Conservation (phyloP, 306 rosid genomes). For the Quercus wislizeni region DNA sequence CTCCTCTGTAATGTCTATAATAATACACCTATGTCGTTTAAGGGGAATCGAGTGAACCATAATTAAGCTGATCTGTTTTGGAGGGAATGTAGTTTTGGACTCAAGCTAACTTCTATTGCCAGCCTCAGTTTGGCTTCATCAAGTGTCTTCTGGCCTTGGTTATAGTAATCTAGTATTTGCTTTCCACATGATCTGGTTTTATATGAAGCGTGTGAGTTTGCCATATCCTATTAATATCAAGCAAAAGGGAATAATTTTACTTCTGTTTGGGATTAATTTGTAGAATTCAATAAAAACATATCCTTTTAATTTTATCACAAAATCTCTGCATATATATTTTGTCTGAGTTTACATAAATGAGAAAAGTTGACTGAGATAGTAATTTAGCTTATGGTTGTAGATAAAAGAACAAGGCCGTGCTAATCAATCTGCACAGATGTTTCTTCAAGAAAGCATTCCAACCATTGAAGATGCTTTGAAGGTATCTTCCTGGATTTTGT, state of each 20-base stretch:
- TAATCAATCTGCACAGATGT: conserved; percentile 36
- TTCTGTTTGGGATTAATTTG: background rate
- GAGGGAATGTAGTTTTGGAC: too few species aligned
- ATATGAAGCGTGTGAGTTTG: background rate
- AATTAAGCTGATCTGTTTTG: too few species aligned
- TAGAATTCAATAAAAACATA: background rate
- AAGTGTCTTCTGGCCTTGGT: background rate
- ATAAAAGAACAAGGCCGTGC: conserved; percentile 56
- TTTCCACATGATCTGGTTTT: background rate
- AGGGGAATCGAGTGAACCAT: too few species aligned
- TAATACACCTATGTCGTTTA: too few species aligned
- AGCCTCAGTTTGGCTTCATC: background rate
- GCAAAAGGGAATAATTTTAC: background rate
- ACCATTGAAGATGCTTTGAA: conserved; percentile 75
- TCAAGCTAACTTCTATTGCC: too few species aligned
- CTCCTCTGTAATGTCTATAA: background rate
- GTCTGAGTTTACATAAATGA: background rate
- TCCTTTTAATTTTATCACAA: background rate
- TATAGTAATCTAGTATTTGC: background rate
- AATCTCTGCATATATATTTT: background rate
- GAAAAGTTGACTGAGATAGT: conserved; percentile 33
- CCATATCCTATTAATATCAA: background rate
- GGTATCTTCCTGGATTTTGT: conserved; percentile 36
- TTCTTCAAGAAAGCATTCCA: conserved; percentile 47
- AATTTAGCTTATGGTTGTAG: conserved; percentile 48